Base-by-base conservation (phyloP, 2,329 filamentous ascomycete genomes). In the Colletotrichum chlorophyti region DNA sequence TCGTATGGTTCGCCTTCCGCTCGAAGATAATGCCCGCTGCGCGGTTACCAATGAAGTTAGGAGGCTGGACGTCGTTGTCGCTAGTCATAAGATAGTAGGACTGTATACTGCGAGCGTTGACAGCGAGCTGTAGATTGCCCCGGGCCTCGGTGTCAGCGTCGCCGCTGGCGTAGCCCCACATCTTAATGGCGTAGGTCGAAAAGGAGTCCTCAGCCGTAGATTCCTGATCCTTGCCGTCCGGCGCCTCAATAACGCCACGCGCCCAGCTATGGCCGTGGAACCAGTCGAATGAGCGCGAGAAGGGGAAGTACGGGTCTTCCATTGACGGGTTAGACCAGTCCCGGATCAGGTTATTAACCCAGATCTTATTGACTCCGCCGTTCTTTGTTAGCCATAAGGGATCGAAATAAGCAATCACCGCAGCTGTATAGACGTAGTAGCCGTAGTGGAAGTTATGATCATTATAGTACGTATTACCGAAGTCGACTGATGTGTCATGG, bases 241-340 rank as follows among this genome's bases (percentile, higher is more conserved):
- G 75, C 14, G 80, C 79, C 60, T 87, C 84, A 62, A 83, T 87
- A 3, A 91, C 72, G 0, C 88, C 88, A 46, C 89, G 90, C 0
- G 91, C 91, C 90, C 91, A 94, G 41, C 86, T 90, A 76, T 96
- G 91, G 1, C 91, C 92, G 67, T 92, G 84, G 71, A 84, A 96
- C 89, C 90, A 95, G 72, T 95, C 91, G 66, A 95, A 96, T 40
- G 79, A 83, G 37, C 91, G 83, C 17, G 81, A 90, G 63, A 91
- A 88, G 0, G 91, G 91, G 72, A 93, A 95, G 63, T 83, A 84
- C 8, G 79, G 77, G 66, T 94, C 91, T 10, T 79, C 69, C 0
- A 78, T 66, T 57, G 81, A 84, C 1, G 90, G 85, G 72, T 93
- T 94, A 38, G 90, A 85, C 38, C 80, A 72, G 64, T 96, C 91